Percentiles rank a stretch among this genome's conserved stretches.
Evolutionary conservation across 768 basidiomycete species (phyloP).

Genomic region (Lactifluus volemus): DNA sequence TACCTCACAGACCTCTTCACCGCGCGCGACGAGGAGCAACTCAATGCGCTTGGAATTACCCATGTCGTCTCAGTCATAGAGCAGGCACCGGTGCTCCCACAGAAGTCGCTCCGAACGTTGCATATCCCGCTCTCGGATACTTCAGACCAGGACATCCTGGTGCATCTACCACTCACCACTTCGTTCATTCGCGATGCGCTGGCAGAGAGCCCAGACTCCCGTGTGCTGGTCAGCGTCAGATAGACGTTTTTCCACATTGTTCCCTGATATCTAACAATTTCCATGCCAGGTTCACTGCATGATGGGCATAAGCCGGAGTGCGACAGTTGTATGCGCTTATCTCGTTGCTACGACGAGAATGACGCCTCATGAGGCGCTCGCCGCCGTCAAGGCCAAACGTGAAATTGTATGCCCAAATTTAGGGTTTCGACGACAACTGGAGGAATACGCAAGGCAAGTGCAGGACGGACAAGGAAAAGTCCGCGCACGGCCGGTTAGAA

Average conservation of each 20-base stretch:
- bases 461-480: background rate
- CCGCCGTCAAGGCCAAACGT: slow-evolving; percentile 21
- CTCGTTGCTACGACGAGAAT: slow-evolving; percentile 26
- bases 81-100: slow-evolving; percentile 28
- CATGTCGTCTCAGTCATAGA: slow-evolving; percentile 65
- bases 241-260: background rate
- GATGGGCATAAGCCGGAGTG: slow-evolving; percentile 67
- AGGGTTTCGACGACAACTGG: slow-evolving; percentile 27
- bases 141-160: slow-evolving; percentile 32
- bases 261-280: background rate
- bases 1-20: slow-evolving; percentile 58
- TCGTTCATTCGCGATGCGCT: slow-evolving; percentile 44
- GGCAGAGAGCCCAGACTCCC: slow-evolving; percentile 32
- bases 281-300: slow-evolving; percentile 60
- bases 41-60: slow-evolving; percentile 58
- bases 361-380: slow-evolving; percentile 25
- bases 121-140: slow-evolving; percentile 45
- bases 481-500: background rate
- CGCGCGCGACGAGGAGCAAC: slow-evolving; percentile 38
- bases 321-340: slow-evolving; percentile 73
- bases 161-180: slow-evolving; percentile 40
- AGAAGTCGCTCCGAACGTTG: slow-evolving; percentile 33
- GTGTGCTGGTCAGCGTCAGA: slow-evolving; percentile 38
- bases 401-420: slow-evolving; percentile 25
- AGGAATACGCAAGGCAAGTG: background rate